A percentile compares a stretch with the other conserved stretches of the same genome.
Evolutionary conservation across 805 yeast species (phyloP).

Genomic region (Starmerella roubikii): DNA sequence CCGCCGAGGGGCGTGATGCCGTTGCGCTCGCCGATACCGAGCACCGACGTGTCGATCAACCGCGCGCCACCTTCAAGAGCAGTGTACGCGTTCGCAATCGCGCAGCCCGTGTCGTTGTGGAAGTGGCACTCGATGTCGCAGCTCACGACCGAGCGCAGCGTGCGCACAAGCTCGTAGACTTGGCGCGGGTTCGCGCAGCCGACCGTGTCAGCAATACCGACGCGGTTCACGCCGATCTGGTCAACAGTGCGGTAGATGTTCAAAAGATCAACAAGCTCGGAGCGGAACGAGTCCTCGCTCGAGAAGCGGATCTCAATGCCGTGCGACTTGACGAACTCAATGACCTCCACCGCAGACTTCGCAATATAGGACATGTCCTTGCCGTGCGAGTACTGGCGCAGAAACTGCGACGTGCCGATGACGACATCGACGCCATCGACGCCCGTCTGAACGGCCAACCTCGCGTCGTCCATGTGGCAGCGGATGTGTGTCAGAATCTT

Average conservation of each 20-base stretch:
- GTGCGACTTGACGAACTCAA: constrained; percentile 91
- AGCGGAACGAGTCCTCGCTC: constrained; percentile 94
- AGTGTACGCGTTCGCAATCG: constrained; percentile 95
- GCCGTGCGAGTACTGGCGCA: constrained; percentile 92
- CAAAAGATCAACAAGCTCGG: constrained; percentile 86
- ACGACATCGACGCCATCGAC: constrained; percentile 99
- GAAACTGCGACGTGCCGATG: constrained; percentile 90
- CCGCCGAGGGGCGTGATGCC: constrained; percentile 98
- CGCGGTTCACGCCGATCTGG: constrained; percentile 95
- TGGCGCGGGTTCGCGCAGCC: constrained; percentile 99
- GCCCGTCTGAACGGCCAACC: constrained; percentile 94
- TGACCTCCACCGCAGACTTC: constrained; percentile 88
- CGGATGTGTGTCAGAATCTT: constrained; percentile 93
- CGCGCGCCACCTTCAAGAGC: constrained; percentile 97
- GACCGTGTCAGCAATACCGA: constrained; percentile 98
- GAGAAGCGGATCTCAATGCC: constrained; percentile 95
- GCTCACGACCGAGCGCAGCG: constrained; percentile 81
- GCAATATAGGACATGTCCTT: constrained; percentile 98
- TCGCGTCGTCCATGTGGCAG: constrained; percentile 98
- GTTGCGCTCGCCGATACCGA: constrained; percentile 97
- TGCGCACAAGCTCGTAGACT: constrained; percentile 90
- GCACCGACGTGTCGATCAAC: constrained; percentile 84
- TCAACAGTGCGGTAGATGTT: constrained; percentile 94
- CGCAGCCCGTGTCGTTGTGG: constrained; percentile 98
- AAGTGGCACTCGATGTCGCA: constrained; percentile 98